These are phyloP conservation scores for Solanum paucissectum DNA, from an alignment of 257 asterid genomes.

Conservation along the genomic window DNA sequence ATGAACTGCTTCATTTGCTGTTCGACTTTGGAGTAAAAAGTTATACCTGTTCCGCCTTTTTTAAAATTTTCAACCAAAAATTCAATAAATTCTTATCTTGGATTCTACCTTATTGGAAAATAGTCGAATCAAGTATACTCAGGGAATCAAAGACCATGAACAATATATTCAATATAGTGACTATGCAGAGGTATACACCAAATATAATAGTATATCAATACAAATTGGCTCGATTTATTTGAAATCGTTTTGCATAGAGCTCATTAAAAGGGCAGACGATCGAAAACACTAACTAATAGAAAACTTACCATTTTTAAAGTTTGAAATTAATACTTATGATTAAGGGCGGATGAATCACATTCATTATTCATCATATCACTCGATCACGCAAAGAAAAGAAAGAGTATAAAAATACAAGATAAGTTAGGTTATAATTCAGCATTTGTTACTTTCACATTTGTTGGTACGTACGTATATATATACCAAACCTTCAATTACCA, in stretches of 20 bases:
- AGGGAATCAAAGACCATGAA: not conserved
- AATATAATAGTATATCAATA: not conserved
- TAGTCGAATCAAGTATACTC: not conserved
- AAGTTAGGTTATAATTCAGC: constrained; percentile 9
- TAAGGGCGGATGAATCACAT: not conserved
- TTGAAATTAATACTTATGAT: not conserved
- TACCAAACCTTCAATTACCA: not conserved
- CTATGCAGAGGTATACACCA: not conserved
- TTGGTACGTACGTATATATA: constrained; percentile 26
- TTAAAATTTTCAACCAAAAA: not conserved
- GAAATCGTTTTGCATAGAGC: not conserved
- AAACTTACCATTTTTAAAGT: not conserved
- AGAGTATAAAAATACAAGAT: not conserved
- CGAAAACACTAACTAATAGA: not conserved
- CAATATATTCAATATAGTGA: not conserved
- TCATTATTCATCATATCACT: not conserved
- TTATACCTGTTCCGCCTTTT: too few relatives aligned
- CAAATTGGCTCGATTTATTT: not conserved
- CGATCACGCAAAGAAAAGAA: not conserved
- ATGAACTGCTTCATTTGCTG: not conserved
- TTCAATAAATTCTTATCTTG: not conserved
- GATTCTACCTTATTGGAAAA: not conserved
- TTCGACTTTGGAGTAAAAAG: too few relatives aligned
- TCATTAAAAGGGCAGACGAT: not conserved
- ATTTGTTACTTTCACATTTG: constrained; percentile 49